Base-by-base conservation (phyloP, 768 basidiomycete genomes). In the Auricularia cornea region DNA sequence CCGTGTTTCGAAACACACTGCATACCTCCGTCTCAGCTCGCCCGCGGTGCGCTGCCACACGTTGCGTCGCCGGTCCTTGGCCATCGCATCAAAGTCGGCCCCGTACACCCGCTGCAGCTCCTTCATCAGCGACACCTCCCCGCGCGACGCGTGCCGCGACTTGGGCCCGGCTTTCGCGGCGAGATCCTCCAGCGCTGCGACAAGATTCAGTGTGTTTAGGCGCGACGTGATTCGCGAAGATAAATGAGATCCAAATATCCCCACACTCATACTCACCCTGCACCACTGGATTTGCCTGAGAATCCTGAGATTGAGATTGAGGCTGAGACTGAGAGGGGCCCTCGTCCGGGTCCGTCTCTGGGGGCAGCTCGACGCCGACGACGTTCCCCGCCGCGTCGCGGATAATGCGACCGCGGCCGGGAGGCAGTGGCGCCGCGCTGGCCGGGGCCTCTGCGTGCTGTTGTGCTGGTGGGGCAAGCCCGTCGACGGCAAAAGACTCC, bases 11-110 rank as follows among this genome's bases (percentile, higher is more conserved):
- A 48, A 23, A 5, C 44, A 16, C 20, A 48, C 44, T 48, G 44
- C 44, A 48, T 65, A 72, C 71, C 69, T 65, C 61, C 69, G 62
- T 62, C 64, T 69, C 35, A 98, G 73, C 76, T 93, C 86, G 20
- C 91, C 94, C 33, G 79, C 81, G 2, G 94, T 97, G 70, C 88
- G 83, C 77, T 98, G 96, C 73, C 86, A 87, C 18, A 83, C 75
- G 72, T 98, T 98, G 64, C 89, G 73, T 74, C 80, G 87, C 64
- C 85, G 77, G 76, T 98, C 95, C 67, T 80, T 78, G 12, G 85
- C 84, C 94, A 97, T 98, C 59, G 75, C 78, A 31, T 83, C 81
- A 28, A 87, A 75, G 75, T 98, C 87, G 32, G 79, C 76, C 1
- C 87, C 90, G 75, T 98, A 79, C 73, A 83, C 87, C 48, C 74